These are phyloP conservation scores for Gremmenia infestans DNA, from an alignment of 2,329 filamentous ascomycete species.

Conservation along the genomic window DNA sequence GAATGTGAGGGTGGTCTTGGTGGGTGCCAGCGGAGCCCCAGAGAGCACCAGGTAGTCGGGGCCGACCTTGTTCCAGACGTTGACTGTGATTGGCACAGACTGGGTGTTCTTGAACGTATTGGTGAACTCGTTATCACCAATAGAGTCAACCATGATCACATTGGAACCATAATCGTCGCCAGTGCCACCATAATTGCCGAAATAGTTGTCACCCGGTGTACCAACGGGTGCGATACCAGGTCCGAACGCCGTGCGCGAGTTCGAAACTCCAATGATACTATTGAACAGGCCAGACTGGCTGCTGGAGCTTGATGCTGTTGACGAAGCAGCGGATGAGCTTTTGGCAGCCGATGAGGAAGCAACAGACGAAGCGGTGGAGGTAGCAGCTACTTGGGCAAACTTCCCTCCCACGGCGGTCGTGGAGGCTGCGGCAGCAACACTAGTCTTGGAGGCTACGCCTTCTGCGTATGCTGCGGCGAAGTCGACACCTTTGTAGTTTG, in stretches of 20 bases:
- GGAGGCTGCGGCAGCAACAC: not conserved
- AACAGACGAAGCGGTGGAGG: no score
- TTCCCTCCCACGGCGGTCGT: conserved; percentile 2
- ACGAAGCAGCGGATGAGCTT: no score
- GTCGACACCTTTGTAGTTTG: conserved; percentile 20
- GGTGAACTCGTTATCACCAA: conserved; percentile 22
- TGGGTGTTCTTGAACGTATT: conserved; percentile 24
- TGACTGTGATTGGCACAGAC: conserved; percentile 19
- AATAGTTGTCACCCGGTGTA: conserved; percentile 8
- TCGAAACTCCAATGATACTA: conserved; percentile 22
- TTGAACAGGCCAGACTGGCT: conserved; percentile 4
- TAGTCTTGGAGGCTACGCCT: conserved; percentile 13
- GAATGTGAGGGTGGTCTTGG: conserved; percentile 23
- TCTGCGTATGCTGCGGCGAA: conserved; percentile 23
- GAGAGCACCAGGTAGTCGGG: conserved; percentile 11
- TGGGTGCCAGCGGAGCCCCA: conserved; percentile 25
- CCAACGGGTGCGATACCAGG: no score
- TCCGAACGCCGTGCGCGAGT: conserved; percentile 20
- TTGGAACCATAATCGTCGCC: conserved; percentile 23
- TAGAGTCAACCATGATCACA: conserved; percentile 23
- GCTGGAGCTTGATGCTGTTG: no score
- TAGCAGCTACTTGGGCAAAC: not conserved
- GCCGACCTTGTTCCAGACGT: conserved; percentile 29
- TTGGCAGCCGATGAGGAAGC: conserved; percentile 4
- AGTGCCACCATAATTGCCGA: conserved; percentile 25